Evolutionary conservation across 225 moss, liverwort and hornwort genomes (phyloP).

Genomic region (Bryum argenteum): DNA sequence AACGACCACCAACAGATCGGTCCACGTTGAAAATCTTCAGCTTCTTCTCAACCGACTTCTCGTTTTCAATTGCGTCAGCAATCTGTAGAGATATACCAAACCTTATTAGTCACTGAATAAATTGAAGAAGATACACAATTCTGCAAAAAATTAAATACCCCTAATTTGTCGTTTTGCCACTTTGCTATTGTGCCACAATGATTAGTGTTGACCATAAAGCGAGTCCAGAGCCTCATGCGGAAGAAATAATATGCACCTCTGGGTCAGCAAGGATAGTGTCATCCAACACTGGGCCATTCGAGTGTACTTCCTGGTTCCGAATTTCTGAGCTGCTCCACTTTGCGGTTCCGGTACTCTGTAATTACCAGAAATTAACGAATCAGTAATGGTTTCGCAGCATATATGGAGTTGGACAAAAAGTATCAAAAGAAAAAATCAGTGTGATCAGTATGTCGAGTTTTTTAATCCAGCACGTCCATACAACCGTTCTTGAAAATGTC

Average conservation of each 20-base stretch:
- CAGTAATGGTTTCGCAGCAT: neutral
- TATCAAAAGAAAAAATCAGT: neutral
- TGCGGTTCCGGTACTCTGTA: constrained; percentile 67
- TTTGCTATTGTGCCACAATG: neutral
- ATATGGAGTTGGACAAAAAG: neutral
- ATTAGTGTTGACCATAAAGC: neutral
- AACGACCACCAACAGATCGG: constrained; percentile 81
- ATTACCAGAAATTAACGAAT: neutral
- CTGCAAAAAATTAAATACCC: too few relatives aligned
- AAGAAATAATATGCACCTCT: constrained; percentile 41
- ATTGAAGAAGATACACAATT: too few relatives aligned
- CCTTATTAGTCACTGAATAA: too few relatives aligned
- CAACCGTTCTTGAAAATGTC: too few relatives aligned
- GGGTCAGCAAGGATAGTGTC: constrained; percentile 82
- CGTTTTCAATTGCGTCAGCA: constrained; percentile 75
- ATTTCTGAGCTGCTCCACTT: constrained; percentile 78
- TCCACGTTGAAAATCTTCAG: constrained; percentile 80
- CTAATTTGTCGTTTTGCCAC: too few relatives aligned
- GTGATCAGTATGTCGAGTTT: neutral
- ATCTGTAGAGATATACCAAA: constrained; percentile 43
- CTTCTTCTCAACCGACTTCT: constrained; percentile 62
- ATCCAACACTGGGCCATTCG: constrained; percentile 83
- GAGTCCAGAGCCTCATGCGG: neutral
- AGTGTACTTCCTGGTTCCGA: constrained; percentile 81
- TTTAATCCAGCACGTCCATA: neutral